Evolutionary conservation across 2,329 filamentous ascomycete species (phyloP).

Genomic region (Phyllosticta citribraziliensis): DNA sequence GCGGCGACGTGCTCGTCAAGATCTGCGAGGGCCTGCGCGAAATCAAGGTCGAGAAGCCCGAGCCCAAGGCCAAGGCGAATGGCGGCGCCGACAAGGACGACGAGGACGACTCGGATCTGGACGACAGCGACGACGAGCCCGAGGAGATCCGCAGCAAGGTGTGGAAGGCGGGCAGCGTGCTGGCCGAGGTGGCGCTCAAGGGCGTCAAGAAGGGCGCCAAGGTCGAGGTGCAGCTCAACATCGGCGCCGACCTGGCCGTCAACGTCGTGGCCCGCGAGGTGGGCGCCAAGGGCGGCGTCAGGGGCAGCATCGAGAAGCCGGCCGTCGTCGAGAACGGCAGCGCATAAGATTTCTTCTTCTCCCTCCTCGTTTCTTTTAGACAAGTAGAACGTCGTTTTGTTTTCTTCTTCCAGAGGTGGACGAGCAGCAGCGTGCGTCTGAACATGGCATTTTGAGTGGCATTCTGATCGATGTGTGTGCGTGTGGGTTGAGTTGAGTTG

Average conservation of each 20-base stretch:
- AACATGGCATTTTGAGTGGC: too few species aligned
- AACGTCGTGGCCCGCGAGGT: conserved; percentile 77
- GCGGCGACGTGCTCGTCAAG: conserved; percentile 80
- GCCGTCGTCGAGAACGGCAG: conserved; percentile 8
- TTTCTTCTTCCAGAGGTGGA: too few species aligned
- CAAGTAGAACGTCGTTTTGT: background rate
- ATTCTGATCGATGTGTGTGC: too few species aligned
- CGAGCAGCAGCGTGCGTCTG: too few species aligned
- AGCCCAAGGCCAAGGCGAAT: conserved; percentile 63
- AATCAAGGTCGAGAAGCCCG: conserved; percentile 87
- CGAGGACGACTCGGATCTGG: conserved; percentile 48
- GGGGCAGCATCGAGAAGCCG: conserved; percentile 39
- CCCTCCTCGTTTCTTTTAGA: background rate
- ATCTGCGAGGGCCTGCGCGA: conserved; percentile 80
- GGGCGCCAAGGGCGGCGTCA: conserved; percentile 74
- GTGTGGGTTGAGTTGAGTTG: too few species aligned
- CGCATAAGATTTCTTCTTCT: background rate
- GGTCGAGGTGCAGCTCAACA: conserved; percentile 88
- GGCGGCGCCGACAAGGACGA: conserved; percentile 50
- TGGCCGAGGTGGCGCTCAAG: conserved; percentile 79
- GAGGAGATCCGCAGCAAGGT: conserved; percentile 84
- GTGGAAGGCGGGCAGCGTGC: conserved; percentile 74
- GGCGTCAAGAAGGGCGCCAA: conserved; percentile 80
- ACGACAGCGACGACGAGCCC: conserved; percentile 49
- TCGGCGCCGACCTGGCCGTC: conserved; percentile 67